Evolutionary conservation across 1,139 yeast genomes (phyloP).

Genomic region (Candida anutae): DNA sequence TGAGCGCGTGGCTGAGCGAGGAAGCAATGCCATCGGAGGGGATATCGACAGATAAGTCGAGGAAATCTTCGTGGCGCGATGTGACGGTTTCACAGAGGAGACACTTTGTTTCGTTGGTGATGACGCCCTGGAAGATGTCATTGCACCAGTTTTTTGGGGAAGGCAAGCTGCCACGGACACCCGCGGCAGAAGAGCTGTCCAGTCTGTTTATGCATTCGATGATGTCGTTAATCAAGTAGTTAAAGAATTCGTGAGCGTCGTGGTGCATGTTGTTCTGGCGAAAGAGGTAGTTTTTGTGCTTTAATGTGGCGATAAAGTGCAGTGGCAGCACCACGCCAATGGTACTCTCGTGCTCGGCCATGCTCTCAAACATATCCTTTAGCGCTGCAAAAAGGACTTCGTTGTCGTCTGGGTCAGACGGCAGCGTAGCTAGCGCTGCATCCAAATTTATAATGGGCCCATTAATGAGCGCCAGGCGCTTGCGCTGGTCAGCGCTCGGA

Average conservation of each 20-base stretch:
- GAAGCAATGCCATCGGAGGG: conserved; percentile 61
- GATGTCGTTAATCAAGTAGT: conserved; percentile 74
- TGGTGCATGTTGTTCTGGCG: conserved; percentile 88
- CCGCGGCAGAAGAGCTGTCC: conserved; percentile 16
- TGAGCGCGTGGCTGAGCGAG: conserved; percentile 62
- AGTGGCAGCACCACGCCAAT: conserved; percentile 84
- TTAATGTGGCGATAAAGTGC: conserved; percentile 64
- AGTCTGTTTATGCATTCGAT: conserved; percentile 58
- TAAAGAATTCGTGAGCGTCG: conserved; percentile 95
- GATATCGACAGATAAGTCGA: conserved; percentile 82
- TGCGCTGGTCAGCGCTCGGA: conserved; percentile 68
- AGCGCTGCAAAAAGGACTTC: conserved; percentile 63
- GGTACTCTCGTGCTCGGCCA: conserved; percentile 61
- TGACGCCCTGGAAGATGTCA: conserved; percentile 72
- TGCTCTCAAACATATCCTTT: conserved; percentile 79
- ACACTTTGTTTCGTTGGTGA: conserved; percentile 86
- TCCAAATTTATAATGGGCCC: conserved; percentile 88
- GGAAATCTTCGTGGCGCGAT: conserved; percentile 73
- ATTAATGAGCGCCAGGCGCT: conserved; percentile 65
- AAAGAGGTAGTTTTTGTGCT: conserved; percentile 76
- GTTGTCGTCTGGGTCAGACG: conserved; percentile 36
- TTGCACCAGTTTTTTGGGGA: conserved; percentile 58
- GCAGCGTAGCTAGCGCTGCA: conserved; percentile 38
- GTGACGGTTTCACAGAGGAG: conserved; percentile 85
- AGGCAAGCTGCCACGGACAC: no score